A percentile compares a stretch with the other conserved stretches of the same genome.
These are phyloP conservation scores for Colletotrichum musicola DNA, from an alignment of 2,329 filamentous ascomycete genomes.

Conservation along the genomic window DNA sequence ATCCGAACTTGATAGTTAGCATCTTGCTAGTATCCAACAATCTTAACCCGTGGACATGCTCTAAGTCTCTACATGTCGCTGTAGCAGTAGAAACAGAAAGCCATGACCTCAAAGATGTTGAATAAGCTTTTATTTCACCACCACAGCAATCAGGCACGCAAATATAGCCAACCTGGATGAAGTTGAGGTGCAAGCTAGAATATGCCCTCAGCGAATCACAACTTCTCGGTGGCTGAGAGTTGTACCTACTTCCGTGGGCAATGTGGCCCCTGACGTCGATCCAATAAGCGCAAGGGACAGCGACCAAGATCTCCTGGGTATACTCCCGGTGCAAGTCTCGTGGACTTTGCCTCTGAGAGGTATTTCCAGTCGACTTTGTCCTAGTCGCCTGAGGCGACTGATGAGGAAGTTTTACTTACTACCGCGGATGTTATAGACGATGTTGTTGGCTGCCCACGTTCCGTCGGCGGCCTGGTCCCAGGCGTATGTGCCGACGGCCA, in stretches of 20 bases:
- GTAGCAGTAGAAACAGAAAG: no score
- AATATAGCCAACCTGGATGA: not conserved
- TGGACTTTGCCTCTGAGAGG: not conserved
- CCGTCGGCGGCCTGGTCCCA: conserved; percentile 6
- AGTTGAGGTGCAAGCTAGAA: not conserved
- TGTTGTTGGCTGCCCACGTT: conserved; percentile 3
- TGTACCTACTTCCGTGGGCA: not conserved
- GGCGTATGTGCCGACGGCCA: conserved; percentile 4
- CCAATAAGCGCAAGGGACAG: not conserved
- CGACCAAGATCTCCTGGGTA: not conserved
- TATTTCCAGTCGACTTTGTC: not conserved
- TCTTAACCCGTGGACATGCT: no score
- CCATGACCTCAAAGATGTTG: no score
- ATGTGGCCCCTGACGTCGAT: not conserved
- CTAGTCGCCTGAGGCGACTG: not conserved
- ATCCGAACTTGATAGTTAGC: no score
- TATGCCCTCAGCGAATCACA: not conserved
- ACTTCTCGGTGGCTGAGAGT: not conserved
- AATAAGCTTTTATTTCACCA: no score
- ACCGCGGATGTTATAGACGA: not conserved
- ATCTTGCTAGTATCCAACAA: no score
- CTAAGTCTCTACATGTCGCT: no score
- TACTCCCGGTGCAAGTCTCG: conserved; percentile 4
- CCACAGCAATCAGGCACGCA: no score
- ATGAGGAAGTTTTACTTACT: not conserved